Conservation (phyloP, 31 red algal genomes). For the Odonthalia washingtoniensis region DNA sequence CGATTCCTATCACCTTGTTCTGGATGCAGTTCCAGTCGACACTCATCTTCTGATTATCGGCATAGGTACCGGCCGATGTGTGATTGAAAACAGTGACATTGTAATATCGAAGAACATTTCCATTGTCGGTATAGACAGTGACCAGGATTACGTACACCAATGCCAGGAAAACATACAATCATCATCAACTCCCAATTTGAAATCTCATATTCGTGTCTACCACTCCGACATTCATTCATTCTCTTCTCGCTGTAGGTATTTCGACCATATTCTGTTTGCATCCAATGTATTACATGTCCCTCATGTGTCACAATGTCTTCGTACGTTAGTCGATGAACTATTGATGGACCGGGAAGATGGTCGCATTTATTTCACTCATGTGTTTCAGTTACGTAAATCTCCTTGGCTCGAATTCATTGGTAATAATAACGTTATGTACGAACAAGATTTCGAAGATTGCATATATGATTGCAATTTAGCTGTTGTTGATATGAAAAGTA, state of each 20-base stretch:
- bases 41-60: conserved; percentile 60
- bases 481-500: conserved; percentile 42
- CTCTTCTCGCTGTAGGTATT: conserved; percentile 22
- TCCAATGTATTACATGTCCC: conserved; percentile 63
- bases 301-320: conserved; percentile 34
- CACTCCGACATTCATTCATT: conserved; percentile 52
- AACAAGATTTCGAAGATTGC: conserved; percentile 68
- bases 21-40: conserved; percentile 42
- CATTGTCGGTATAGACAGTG: conserved; percentile 68
- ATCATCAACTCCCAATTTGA: not conserved
- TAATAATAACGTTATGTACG: conserved; percentile 64
- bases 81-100: conserved; percentile 41
- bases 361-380: conserved; percentile 70
- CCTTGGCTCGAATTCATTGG: conserved; percentile 64
- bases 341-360: conserved; percentile 62
- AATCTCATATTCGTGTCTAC: conserved; percentile 8
- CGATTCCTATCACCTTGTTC: conserved; percentile 43
- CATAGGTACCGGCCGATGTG: conserved; percentile 70
- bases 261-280: conserved; percentile 68
- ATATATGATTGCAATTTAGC: conserved; percentile 21
- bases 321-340: conserved; percentile 12
- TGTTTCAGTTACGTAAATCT: conserved; percentile 69
- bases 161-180: conserved; percentile 30
- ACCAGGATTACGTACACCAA: conserved; percentile 51
- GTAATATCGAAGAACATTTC: conserved; percentile 49